Base-by-base conservation (phyloP, 345 rosid species). In the Brassica nigra region DNA sequence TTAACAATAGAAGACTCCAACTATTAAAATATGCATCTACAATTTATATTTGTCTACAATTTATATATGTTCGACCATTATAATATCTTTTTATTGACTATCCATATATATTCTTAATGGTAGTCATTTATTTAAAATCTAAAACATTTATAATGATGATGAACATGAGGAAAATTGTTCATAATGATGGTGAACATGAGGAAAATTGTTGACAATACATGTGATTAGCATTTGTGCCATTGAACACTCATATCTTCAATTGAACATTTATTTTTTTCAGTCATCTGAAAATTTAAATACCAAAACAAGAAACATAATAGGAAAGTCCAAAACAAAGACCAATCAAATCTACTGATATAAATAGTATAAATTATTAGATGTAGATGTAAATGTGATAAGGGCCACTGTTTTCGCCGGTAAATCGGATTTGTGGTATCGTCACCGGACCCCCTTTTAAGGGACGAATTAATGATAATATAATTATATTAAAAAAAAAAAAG, bases 211-310 rank as follows among this genome's bases (percentile, higher is more conserved):
- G 8, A 23, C 55, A 7, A 10, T 23, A 37, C 76, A 72, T 72
- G 37, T 72, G 66, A 23, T 59, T 59, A 12, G 37, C 55, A 71
- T 28, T 72, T 37, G 59, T 59, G 36, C 71, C 71, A 39, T 2
- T 42, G 20, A 67, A 67, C 34, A 67, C 20, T 12, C 57, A 0
- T 23, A 23, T 39, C 11, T 67, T 36, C 23, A 10, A 42, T 2
- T 23, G 18, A 62, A 30, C 10, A 62, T 2, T 31, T 63, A 6
- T 2, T 16, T 0, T 0, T 37, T 66, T 9, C 3, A 20, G 31
- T 67, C 16, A 67, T 39, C 10, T 67, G 4, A 20, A 39, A 66
- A 8, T 44, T 14, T 0, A 42, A 29, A 62, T 12, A 14, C 10
- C 34, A 29, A 30, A 29, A 2, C 7, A 28, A 28, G 36, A 11